Conservation (phyloP, 148 eudicot species). For the Nepenthes gracilis region DNA sequence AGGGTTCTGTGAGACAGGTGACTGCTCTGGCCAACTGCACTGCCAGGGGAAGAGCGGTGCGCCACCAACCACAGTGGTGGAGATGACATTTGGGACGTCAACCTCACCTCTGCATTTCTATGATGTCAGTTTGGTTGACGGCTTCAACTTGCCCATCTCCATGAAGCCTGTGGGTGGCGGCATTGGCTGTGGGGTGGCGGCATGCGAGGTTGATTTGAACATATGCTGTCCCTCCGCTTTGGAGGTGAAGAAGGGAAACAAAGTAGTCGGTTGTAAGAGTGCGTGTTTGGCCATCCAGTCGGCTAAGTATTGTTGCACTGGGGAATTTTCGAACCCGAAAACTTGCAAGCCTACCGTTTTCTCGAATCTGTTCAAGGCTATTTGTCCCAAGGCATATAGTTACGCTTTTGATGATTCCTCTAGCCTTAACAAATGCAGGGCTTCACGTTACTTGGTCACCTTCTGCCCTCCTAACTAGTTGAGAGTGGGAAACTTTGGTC, state of each 20-base stretch:
- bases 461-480: slow-evolving; percentile 43
- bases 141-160: slow-evolving; percentile 77
- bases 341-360: slow-evolving; percentile 74
- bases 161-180: slow-evolving; percentile 79
- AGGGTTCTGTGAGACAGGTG: slow-evolving; percentile 74
- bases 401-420: slow-evolving; percentile 79
- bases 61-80: slow-evolving; percentile 84
- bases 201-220: slow-evolving; percentile 65
- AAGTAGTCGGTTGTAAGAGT: slow-evolving; percentile 77
- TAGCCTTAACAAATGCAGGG: slow-evolving; percentile 72
- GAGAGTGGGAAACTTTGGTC: not conserved
- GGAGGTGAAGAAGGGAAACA: slow-evolving; percentile 39
- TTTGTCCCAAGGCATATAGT: slow-evolving; percentile 80
- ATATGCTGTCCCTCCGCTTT: slow-evolving; percentile 73
- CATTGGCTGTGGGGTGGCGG: slow-evolving; percentile 60
- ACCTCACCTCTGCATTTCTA: slow-evolving; percentile 76
- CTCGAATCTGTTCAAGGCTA: slow-evolving; percentile 60
- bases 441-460: slow-evolving; percentile 67
- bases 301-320: slow-evolving; percentile 72
- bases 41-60: slow-evolving; percentile 61
- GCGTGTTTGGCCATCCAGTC: slow-evolving; percentile 75
- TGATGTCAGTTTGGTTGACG: slow-evolving; percentile 84
- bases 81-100: slow-evolving; percentile 77
- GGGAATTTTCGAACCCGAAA: slow-evolving; percentile 44
- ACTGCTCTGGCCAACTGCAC: slow-evolving; percentile 49